Evolutionary conservation across 2,329 filamentous ascomycete species (phyloP).

Genomic region (Ophiostoma montium): DNA sequence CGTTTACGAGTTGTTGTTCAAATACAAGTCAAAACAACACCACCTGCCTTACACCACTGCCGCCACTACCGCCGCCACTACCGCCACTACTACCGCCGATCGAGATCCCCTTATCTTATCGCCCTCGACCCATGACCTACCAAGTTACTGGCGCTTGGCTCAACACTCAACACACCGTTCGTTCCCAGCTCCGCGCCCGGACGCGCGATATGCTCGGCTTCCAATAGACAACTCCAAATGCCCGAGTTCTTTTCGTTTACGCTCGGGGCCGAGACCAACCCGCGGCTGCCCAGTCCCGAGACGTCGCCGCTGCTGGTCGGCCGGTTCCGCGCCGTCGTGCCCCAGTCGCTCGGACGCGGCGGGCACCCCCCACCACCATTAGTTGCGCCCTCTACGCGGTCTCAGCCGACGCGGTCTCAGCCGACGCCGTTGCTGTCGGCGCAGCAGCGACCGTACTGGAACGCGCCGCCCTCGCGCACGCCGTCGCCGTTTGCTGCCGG

Average conservation of each 20-base stretch:
- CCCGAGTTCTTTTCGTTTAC: slow-evolving; percentile 55
- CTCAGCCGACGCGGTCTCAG: too few relatives aligned
- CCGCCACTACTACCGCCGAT: too few relatives aligned
- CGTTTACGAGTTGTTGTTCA: too few relatives aligned
- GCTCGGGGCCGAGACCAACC: slow-evolving; percentile 46
- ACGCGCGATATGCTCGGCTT: too few relatives aligned
- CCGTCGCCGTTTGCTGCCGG: slow-evolving; percentile 5
- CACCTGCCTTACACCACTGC: too few relatives aligned
- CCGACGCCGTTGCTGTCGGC: neutral
- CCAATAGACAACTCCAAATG: slow-evolving; percentile 29
- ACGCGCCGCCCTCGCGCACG: slow-evolving; percentile 5
- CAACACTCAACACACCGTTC: too few relatives aligned
- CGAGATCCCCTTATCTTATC: slow-evolving; percentile 3
- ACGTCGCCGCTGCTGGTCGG: slow-evolving; percentile 48
- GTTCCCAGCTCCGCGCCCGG: too few relatives aligned
- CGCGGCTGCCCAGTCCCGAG: slow-evolving; percentile 29
- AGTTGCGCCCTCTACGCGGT: slow-evolving; percentile 18
- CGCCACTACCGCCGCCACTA: too few relatives aligned
- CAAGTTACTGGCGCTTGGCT: too few relatives aligned
- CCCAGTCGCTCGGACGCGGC: neutral
- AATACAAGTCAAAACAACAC: too few relatives aligned
- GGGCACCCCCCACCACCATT: slow-evolving; percentile 11
- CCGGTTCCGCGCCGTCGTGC: slow-evolving; percentile 45
- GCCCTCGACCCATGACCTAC: neutral
- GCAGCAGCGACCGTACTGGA: slow-evolving; percentile 5